Evolutionary conservation across 495 filamentous ascomycete genomes (phyloP).

Genomic region (Daldinia loculata): DNA sequence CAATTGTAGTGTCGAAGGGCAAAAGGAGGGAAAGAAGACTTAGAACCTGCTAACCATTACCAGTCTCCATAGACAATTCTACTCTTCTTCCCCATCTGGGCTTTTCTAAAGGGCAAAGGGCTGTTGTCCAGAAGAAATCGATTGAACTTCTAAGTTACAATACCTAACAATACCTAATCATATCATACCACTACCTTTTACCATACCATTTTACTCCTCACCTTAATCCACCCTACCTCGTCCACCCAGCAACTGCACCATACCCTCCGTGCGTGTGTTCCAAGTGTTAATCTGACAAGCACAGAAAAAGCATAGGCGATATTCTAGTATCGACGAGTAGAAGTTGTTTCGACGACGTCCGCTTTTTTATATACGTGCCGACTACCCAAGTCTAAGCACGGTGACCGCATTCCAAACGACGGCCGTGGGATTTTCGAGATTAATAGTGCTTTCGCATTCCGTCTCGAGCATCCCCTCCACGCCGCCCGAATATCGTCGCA

Average conservation of each 20-base stretch:
- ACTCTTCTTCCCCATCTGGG: slow-evolving; percentile 35
- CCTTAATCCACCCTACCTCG: slow-evolving; percentile 13
- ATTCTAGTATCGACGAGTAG: slow-evolving; percentile 23
- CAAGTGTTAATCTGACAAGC: slow-evolving; percentile 41
- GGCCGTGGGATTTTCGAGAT: slow-evolving; percentile 42
- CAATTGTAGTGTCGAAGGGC: slow-evolving; percentile 40
- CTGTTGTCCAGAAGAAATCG: slow-evolving; percentile 34
- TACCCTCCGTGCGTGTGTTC: slow-evolving; percentile 19
- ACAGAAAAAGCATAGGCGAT: slow-evolving; percentile 12
- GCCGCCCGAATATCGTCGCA: slow-evolving; percentile 26
- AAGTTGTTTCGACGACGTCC: slow-evolving; percentile 5
- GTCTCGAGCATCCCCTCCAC: slow-evolving; percentile 34
- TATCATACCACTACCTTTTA: slow-evolving; percentile 17
- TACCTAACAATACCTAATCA: slow-evolving; percentile 18
- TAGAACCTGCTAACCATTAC: slow-evolving; percentile 41
- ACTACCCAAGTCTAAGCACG: slow-evolving; percentile 4
- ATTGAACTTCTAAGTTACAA: slow-evolving; percentile 43
- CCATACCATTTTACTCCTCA: slow-evolving; percentile 16
- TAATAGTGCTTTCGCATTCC: slow-evolving; percentile 41
- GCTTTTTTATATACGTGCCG: slow-evolving; percentile 26
- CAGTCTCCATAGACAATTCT: slow-evolving; percentile 33
- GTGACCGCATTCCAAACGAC: slow-evolving; percentile 35
- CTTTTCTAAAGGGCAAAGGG: slow-evolving; percentile 38
- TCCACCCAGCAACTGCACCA: slow-evolving; percentile 14
- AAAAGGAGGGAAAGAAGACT: slow-evolving; percentile 31